Evolutionary conservation across 768 basidiomycete species (phyloP).

Genomic region (Suillus discolor): DNA sequence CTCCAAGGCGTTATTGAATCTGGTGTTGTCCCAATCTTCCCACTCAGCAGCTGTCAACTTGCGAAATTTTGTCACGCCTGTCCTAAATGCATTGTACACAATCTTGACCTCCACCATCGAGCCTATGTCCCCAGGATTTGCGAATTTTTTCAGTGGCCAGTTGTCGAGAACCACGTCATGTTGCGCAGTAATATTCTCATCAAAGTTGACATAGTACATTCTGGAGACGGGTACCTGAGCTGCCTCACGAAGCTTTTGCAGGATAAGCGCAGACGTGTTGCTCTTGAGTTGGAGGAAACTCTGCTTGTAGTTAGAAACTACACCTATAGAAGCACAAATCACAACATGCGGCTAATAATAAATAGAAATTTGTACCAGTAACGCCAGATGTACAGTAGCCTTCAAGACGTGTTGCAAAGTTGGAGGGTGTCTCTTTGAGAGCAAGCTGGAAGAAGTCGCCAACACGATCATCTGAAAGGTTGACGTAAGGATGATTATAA

Average conservation of each 20-base stretch:
- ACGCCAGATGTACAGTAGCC: background rate
- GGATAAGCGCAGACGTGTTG: background rate
- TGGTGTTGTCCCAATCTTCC: background rate
- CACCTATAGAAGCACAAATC: background rate
- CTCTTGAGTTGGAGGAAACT: background rate
- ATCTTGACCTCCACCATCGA: slow-evolving; percentile 6
- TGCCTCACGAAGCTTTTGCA: slow-evolving; percentile 1
- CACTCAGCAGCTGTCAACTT: slow-evolving; percentile 2
- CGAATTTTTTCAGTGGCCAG: slow-evolving; percentile 22
- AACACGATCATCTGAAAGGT: background rate
- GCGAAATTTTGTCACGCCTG: background rate
- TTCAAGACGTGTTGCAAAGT: background rate
- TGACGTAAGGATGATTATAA: background rate
- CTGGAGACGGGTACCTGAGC: slow-evolving; percentile 4
- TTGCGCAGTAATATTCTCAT: slow-evolving; percentile 15
- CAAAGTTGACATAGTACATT: slow-evolving; percentile 23
- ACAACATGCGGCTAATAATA: no score
- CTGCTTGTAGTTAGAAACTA: background rate
- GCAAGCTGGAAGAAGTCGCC: background rate
- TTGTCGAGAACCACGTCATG: slow-evolving; percentile 16
- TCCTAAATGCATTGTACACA: background rate
- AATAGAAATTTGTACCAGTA: background rate
- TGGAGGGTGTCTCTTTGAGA: slow-evolving; percentile 1
- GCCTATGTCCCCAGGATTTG: background rate
- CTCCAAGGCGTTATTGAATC: background rate